Percentiles rank a stretch among this genome's conserved stretches.
Evolutionary conservation across 805 yeast species (phyloP).

Genomic region (Metschnikowia baotianmanensis): DNA sequence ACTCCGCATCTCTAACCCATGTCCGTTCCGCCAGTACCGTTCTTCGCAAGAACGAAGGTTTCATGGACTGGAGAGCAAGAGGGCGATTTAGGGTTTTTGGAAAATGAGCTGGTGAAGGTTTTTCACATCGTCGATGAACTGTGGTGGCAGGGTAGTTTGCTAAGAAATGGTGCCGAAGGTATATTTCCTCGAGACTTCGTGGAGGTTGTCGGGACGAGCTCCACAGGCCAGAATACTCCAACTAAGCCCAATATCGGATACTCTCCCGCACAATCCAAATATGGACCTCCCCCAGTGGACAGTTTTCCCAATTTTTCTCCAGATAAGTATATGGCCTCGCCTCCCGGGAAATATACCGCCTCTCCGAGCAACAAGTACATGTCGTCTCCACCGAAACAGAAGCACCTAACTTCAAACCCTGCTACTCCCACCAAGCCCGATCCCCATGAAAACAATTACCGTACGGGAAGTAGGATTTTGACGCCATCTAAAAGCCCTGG

Average conservation of each 20-base stretch:
- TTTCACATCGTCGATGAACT: slow-evolving; percentile 77
- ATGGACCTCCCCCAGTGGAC: slow-evolving; percentile 4
- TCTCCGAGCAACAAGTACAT: slow-evolving; percentile 1
- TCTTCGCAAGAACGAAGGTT: slow-evolving; percentile 75
- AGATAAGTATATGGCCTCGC: not conserved
- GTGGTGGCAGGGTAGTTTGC: slow-evolving; percentile 86
- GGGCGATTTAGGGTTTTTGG: slow-evolving; percentile 88
- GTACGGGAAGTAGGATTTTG: not conserved
- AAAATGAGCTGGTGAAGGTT: slow-evolving; percentile 89
- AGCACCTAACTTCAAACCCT: slow-evolving; percentile 2
- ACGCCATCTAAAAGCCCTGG: slow-evolving; percentile 8
- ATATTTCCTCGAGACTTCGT: slow-evolving; percentile 88
- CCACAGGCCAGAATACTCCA: slow-evolving; percentile 13
- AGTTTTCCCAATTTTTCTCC: not conserved
- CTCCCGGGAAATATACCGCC: not conserved
- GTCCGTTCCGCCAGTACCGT: slow-evolving; percentile 52
- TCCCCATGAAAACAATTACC: slow-evolving; percentile 3
- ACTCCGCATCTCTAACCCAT: slow-evolving; percentile 8
- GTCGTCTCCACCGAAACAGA: not conserved
- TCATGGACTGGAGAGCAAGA: slow-evolving; percentile 94
- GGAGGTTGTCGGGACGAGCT: slow-evolving; percentile 39
- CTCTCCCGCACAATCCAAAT: slow-evolving; percentile 3
- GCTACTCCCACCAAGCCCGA: slow-evolving; percentile 14
- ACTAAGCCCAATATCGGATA: slow-evolving; percentile 6
- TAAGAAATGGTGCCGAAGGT: slow-evolving; percentile 80